These are phyloP conservation scores for Leishmania mexicana DNA, from an alignment of 208 protist species.

Conservation along the genomic window DNA sequence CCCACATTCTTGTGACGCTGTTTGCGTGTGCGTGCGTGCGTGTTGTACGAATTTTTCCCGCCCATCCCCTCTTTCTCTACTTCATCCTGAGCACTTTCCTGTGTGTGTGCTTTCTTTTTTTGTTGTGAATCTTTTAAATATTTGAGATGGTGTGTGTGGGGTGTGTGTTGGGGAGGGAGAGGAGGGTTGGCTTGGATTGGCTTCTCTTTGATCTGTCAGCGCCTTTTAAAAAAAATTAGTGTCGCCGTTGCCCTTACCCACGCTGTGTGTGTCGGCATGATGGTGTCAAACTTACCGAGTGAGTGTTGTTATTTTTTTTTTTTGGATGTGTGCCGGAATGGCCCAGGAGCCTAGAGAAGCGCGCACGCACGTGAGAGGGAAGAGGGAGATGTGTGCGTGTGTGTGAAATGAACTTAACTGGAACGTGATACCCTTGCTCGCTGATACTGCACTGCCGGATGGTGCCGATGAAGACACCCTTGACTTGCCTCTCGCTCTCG, in stretches of 20 bases:
- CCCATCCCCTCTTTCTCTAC: not conserved
- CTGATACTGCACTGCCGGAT: not conserved
- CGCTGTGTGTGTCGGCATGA: not conserved
- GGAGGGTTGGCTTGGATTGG: not conserved
- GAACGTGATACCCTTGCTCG: not conserved
- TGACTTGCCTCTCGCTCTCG: not conserved
- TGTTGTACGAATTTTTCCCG: not conserved
- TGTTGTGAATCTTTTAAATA: not conserved
- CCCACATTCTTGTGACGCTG: not conserved
- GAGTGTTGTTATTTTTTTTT: not conserved
- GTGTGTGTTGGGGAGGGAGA: not conserved
- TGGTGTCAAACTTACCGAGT: not conserved
- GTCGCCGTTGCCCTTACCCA: not conserved
- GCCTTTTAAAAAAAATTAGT: no score
- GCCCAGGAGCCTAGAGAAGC: not conserved
- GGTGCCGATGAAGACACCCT: not conserved
- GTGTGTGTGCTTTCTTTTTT: not conserved
- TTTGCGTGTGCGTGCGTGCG: not conserved
- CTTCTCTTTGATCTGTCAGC: not conserved
- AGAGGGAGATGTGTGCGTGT: not conserved
- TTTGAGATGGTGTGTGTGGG: conserved; percentile 4
- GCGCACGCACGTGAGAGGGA: not conserved
- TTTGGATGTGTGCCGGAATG: not conserved
- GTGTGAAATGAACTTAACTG: no score
- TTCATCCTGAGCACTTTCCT: not conserved